These are phyloP conservation scores for Phialemoniopsis sp. DNA, from an alignment of 2,329 filamentous ascomycete species.

Conservation along the genomic window DNA sequence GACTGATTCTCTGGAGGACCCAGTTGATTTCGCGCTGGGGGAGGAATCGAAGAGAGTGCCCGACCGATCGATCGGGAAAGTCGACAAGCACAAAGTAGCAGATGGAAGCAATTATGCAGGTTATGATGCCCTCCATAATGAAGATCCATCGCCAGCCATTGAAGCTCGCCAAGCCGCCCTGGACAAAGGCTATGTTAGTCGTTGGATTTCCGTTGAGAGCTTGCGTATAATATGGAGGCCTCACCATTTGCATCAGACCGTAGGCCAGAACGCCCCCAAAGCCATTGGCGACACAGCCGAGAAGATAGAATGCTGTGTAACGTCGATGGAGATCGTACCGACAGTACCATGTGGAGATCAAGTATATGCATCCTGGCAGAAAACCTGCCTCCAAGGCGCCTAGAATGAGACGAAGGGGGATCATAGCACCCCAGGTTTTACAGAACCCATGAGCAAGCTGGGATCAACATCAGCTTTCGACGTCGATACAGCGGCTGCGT, in stretches of 20 bases:
- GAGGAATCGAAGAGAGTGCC: constrained; percentile 9
- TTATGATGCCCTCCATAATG: constrained; percentile 9
- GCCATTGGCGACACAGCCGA: no score
- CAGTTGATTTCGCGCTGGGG: constrained; percentile 3
- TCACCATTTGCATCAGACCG: no score
- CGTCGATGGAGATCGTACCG: no score
- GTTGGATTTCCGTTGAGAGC: no score
- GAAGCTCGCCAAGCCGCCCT: no score
- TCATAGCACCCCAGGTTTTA: constrained; percentile 5
- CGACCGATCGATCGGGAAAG: constrained; percentile 10
- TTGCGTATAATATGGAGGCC: no score
- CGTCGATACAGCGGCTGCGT: background rate
- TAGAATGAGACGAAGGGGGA: constrained; percentile 7
- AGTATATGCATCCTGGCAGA: no score
- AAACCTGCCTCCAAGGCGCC: no score
- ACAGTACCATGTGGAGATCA: no score
- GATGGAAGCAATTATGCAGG: constrained; percentile 5
- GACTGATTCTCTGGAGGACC: constrained; percentile 8
- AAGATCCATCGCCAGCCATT: constrained; percentile 11
- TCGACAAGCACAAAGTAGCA: constrained; percentile 15
- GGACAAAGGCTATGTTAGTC: no score
- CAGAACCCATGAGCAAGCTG: constrained; percentile 7
- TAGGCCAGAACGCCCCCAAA: no score
- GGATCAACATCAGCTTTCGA: constrained; percentile 5
- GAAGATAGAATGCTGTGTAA: no score